phyloP scores from a whole-genome alignment of 257 asterid species.

The Fraxinus cuspidata region DNA sequence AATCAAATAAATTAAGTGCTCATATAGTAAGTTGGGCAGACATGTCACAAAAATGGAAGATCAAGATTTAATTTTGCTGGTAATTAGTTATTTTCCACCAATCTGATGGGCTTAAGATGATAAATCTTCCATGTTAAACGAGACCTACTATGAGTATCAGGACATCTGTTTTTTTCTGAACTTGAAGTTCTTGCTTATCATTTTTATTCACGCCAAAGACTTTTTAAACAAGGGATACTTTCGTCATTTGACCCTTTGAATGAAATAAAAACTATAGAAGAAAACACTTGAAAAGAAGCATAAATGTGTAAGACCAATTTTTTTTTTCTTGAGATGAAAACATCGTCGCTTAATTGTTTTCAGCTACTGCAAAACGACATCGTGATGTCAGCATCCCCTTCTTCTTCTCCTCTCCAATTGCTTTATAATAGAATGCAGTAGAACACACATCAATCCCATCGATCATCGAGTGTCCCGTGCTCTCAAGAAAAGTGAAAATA shows the following conservation, averaged over 20 bases:
- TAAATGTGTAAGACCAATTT: background rate
- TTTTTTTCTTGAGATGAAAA: conserved; percentile 23
- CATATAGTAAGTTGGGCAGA: background rate
- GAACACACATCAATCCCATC: conserved; percentile 10
- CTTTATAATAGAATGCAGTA: background rate
- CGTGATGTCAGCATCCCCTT: conserved; percentile 16
- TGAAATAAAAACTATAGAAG: background rate
- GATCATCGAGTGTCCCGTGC: background rate
- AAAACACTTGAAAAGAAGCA: conserved; percentile 2
- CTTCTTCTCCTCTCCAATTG: conserved; percentile 6
- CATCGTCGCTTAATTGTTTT: background rate
- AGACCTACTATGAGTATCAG: background rate
- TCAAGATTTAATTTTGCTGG: background rate
- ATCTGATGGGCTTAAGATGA: background rate
- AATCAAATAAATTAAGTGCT: conserved; percentile 2
- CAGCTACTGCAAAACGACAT: conserved; percentile 22
- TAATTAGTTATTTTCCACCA: conserved; percentile 1
- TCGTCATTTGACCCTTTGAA: conserved; percentile 7
- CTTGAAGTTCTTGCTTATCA: background rate
- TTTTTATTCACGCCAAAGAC: background rate
- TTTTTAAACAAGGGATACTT: conserved; percentile 10
- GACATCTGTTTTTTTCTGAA: background rate
- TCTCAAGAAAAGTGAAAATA: conserved; percentile 4
- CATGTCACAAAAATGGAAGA: background rate
- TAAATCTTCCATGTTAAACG: conserved; percentile 3